Evolutionary conservation across 257 asterid genomes (phyloP).

Genomic region (Leonotis leonurus): DNA sequence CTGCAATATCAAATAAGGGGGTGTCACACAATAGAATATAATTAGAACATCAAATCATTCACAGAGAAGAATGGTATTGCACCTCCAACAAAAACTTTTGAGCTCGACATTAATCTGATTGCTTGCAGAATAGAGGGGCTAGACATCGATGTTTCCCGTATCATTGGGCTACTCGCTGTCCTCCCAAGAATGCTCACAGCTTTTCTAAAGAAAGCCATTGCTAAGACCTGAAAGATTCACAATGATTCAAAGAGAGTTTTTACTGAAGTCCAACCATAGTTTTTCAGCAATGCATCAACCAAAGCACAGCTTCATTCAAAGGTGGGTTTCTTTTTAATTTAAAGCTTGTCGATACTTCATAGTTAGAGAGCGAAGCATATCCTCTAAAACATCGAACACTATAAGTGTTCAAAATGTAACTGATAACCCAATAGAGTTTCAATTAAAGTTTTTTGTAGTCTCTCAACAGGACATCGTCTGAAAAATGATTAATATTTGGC

Average conservation of each 20-base stretch:
- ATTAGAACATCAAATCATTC: neutral
- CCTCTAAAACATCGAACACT: too few species aligned
- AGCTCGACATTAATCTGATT: slow-evolving; percentile 72
- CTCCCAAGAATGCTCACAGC: slow-evolving; percentile 52
- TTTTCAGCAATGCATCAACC: too few species aligned
- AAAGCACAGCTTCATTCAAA: too few species aligned
- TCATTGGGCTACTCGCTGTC: slow-evolving; percentile 32
- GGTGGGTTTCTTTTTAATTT: too few species aligned
- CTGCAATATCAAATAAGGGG: slow-evolving; percentile 31
- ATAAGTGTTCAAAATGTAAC: too few species aligned
- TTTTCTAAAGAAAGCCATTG: slow-evolving; percentile 76
- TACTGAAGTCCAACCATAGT: neutral
- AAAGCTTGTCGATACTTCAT: too few species aligned
- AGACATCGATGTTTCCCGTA: slow-evolving; percentile 36
- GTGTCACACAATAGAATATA: neutral
- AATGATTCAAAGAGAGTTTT: neutral
- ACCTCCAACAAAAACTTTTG: slow-evolving; percentile 86
- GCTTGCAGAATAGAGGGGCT: slow-evolving; percentile 56
- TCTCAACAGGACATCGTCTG: neutral
- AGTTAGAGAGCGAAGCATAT: too few species aligned
- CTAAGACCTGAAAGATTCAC: slow-evolving; percentile 13
- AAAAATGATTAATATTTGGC: too few species aligned
- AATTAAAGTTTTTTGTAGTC: too few species aligned
- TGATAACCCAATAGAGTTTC: too few species aligned
- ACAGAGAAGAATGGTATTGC: neutral